These are phyloP conservation scores for Fusarium equiseti DNA, from an alignment of 2,329 filamentous ascomycete genomes.

Conservation along the genomic window DNA sequence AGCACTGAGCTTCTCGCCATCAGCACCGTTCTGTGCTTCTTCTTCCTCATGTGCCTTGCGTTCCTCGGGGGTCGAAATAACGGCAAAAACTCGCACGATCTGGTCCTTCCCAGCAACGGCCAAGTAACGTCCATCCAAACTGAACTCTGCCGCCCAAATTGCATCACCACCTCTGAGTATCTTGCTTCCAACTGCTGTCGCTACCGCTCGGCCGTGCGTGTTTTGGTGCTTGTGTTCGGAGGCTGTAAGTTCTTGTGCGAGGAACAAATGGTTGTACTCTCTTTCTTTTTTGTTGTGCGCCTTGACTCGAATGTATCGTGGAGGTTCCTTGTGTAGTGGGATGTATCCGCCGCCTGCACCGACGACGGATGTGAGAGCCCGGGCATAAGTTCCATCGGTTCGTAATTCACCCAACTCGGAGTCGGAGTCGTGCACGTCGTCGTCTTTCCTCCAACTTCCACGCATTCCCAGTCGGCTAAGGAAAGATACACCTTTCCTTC, in stretches of 20 bases:
- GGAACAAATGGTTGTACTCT: slow-evolving; percentile 88
- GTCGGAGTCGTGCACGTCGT: slow-evolving; percentile 70
- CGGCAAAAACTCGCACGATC: slow-evolving; percentile 87
- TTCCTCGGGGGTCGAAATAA: slow-evolving; percentile 85
- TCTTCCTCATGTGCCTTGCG: slow-evolving; percentile 79
- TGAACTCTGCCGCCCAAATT: slow-evolving; percentile 94
- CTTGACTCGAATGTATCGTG: slow-evolving; percentile 89
- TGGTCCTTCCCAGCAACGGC: slow-evolving; percentile 93
- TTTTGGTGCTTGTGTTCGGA: slow-evolving; percentile 57
- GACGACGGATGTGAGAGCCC: slow-evolving; percentile 82
- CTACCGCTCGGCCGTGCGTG: slow-evolving; percentile 48
- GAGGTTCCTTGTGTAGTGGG: slow-evolving; percentile 88
- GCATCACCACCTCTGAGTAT: slow-evolving; percentile 69
- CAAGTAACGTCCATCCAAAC: slow-evolving; percentile 88
- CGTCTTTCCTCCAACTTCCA: slow-evolving; percentile 78
- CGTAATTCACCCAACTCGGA: slow-evolving; percentile 77
- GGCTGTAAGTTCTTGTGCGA: slow-evolving; percentile 89
- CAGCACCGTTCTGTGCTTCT: slow-evolving; percentile 49
- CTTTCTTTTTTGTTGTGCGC: slow-evolving; percentile 82
- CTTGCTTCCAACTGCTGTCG: slow-evolving; percentile 56
- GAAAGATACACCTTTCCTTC: slow-evolving; percentile 88
- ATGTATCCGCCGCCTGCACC: slow-evolving; percentile 78
- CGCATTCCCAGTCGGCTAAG: slow-evolving; percentile 83
- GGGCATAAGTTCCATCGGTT: slow-evolving; percentile 84
- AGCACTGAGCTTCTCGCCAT: slow-evolving; percentile 78